Conservation (phyloP, 106 monocot species). For the Ottelia alismoides region DNA sequence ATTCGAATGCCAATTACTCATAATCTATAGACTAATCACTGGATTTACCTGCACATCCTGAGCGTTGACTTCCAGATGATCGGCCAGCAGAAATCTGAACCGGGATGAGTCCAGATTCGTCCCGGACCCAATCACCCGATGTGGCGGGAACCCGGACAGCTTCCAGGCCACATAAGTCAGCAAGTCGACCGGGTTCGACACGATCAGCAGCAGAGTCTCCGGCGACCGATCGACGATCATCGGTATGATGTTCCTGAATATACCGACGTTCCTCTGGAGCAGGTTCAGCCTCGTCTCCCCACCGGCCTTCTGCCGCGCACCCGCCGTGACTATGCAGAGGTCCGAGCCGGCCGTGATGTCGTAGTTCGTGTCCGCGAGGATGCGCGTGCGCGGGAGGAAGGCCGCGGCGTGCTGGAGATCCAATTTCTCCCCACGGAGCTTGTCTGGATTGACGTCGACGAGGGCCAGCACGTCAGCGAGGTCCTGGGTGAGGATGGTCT, state of each 20-base stretch:
- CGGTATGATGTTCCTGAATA: conserved; percentile 45
- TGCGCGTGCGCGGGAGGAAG: too few species aligned
- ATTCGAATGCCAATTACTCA: too few species aligned
- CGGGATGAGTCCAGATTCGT: conserved; percentile 63
- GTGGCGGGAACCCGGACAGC: conserved; percentile 51
- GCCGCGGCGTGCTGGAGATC: too few species aligned
- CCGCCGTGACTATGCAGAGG: conserved; percentile 52
- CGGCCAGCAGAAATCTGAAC: conserved; percentile 48
- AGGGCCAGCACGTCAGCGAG: conserved; percentile 65
- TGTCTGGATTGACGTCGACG: conserved; percentile 40
- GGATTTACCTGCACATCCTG: too few species aligned
- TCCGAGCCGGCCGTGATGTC: conserved; percentile 35
- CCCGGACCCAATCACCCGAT: too few species aligned
- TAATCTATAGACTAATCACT: too few species aligned
- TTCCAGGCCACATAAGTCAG: conserved; percentile 64
- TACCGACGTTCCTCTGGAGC: conserved; percentile 30
- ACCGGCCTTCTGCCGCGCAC: conserved; percentile 46
- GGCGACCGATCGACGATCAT: conserved; percentile 30
- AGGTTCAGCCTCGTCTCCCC: conserved; percentile 46
- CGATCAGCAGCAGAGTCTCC: too few species aligned
- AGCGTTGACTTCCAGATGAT: conserved; percentile 49
- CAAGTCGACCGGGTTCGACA: too few species aligned
- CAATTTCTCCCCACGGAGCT: too few species aligned
- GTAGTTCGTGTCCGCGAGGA: too few species aligned
- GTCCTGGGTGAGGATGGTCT: too few species aligned